phyloP scores from a whole-genome alignment of 805 yeast species.

The Candida coleopterorum region DNA sequence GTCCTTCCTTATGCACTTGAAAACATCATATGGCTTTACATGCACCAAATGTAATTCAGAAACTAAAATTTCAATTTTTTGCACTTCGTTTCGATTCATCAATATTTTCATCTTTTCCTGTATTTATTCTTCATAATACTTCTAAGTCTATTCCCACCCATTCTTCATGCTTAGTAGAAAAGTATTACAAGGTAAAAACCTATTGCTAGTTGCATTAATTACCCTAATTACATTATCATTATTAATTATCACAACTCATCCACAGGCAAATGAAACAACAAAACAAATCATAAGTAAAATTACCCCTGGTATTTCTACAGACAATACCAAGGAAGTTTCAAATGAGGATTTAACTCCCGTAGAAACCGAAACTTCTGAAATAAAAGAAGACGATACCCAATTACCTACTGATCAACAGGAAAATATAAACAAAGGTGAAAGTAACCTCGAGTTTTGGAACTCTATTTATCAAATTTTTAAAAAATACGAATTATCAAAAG shows the following conservation, averaged over 20 bases:
- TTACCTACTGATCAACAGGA: neutral
- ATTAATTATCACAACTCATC: conserved; percentile 4
- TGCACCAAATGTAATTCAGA: no score
- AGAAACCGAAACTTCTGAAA: neutral
- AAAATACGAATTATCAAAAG: conserved; percentile 3
- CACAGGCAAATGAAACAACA: conserved; percentile 3
- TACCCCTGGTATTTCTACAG: neutral
- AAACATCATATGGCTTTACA: no score
- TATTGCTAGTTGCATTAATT: neutral
- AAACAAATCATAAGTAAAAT: conserved; percentile 1
- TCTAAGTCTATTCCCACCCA: no score
- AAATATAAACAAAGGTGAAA: neutral
- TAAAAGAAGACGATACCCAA: neutral
- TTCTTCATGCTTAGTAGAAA: conserved; percentile 1
- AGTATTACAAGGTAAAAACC: neutral
- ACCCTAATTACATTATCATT: conserved; percentile 1
- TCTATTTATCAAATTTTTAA: conserved; percentile 12
- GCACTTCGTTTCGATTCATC: no score
- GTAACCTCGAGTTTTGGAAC: conserved; percentile 15
- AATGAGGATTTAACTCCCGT: neutral
- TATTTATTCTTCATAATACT: no score
- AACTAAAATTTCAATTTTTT: no score
- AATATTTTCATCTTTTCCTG: neutral
- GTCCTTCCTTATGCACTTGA: no score
- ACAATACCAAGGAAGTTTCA: neutral